phyloP scores from a whole-genome alignment of 106 monocot species.

The Dioscorea zingiberensis region DNA sequence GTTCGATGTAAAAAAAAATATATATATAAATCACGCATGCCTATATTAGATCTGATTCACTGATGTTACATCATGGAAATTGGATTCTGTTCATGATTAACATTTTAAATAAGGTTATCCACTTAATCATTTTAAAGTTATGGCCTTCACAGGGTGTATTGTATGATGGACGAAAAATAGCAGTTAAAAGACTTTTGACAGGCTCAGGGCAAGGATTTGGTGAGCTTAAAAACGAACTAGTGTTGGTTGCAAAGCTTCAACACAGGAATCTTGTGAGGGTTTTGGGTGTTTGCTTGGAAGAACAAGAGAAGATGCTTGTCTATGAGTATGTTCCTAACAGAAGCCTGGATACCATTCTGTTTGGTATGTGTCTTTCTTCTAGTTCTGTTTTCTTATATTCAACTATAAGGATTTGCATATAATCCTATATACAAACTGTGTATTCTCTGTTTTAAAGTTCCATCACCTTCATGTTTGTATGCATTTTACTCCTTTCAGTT shows the following conservation, averaged over 20 bases:
- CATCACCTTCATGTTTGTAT: no score
- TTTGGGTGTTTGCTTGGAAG: conserved; percentile 9
- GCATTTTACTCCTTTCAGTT: no score
- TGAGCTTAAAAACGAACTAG: conserved; percentile 6
- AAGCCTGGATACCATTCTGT: conserved; percentile 10
- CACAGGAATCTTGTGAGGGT: conserved; percentile 8
- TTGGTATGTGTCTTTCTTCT: conserved; percentile 1
- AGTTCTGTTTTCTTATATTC: no score
- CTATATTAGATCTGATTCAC: no score
- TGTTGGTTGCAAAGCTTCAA: conserved; percentile 8
- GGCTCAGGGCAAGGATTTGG: conserved; percentile 3
- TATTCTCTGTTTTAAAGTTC: no score
- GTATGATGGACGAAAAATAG: conserved; percentile 5
- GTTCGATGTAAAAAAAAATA: no score
- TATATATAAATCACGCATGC: no score
- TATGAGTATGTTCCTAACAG: conserved; percentile 7
- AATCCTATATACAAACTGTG: no score
- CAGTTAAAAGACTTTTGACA: conserved; percentile 4
- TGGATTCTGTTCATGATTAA: no score
- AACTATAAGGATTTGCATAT: no score
- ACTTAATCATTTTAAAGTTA: not conserved
- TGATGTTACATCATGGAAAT: no score
- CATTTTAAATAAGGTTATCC: not conserved
- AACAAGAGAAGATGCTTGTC: conserved; percentile 8
- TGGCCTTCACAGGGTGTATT: not conserved